Percentiles rank a stretch among this genome's conserved stretches.
Conservation (phyloP, 2,329 filamentous ascomycete species). For the Chrysosporium keratinophilum region DNA sequence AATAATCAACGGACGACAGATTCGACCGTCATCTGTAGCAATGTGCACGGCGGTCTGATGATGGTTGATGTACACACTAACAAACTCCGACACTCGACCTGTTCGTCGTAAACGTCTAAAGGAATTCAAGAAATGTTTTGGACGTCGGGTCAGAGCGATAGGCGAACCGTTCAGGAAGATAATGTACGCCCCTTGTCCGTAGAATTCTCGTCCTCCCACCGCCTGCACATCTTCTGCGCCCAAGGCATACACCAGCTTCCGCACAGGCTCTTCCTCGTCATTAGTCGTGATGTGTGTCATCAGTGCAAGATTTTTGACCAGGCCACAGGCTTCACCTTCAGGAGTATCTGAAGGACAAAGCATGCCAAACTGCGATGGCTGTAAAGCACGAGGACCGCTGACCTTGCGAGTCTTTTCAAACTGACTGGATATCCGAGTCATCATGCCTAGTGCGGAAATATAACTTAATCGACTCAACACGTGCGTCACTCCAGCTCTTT, state of each 20-base stretch:
- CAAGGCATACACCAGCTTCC: conserved; percentile 72
- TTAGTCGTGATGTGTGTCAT: conserved; percentile 99
- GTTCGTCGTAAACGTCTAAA: conserved; percentile 81
- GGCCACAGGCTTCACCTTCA: conserved; percentile 93
- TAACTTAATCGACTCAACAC: conserved; percentile 92
- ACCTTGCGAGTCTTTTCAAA: conserved; percentile 99
- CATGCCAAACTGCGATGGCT: conserved; percentile 98
- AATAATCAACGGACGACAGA: conserved; percentile 90
- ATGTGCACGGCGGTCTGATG: conserved; percentile 89
- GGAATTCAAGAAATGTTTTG: conserved; percentile 72
- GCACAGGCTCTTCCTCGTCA: conserved; percentile 83
- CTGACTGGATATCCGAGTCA: conserved; percentile 96
- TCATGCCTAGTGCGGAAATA: conserved; percentile 95
- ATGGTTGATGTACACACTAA: conserved; percentile 91
- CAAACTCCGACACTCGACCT: conserved; percentile 88
- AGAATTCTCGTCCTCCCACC: conserved; percentile 76
- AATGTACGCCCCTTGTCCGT: conserved; percentile 70
- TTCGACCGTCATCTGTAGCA: conserved; percentile 91
- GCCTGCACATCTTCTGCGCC: conserved; percentile 74
- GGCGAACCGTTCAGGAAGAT: conserved; percentile 95
- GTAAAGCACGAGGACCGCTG: conserved; percentile 84
- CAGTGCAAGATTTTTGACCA: conserved; percentile 93
- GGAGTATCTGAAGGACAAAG: conserved; percentile 93
- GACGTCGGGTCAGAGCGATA: conserved; percentile 72
- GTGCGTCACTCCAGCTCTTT: conserved; percentile 90